A percentile compares a stretch with the other conserved stretches of the same genome.
phyloP scores from a whole-genome alignment of 768 basidiomycete species.

The Rhodotorula kratochvilovae region DNA sequence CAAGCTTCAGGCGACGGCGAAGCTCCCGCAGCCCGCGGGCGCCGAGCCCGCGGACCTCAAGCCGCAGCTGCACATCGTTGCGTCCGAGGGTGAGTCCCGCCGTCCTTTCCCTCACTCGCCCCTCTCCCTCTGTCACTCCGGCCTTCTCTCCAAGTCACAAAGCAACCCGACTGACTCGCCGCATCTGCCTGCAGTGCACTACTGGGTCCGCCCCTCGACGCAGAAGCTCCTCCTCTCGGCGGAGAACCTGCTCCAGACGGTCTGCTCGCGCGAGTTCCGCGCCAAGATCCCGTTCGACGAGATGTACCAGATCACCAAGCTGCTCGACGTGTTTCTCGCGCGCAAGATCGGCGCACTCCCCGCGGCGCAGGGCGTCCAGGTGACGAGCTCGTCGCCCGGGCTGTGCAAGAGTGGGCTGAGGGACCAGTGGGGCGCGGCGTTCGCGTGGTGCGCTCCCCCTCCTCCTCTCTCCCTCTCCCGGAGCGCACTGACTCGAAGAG shows the following conservation, averaged over 20 bases:
- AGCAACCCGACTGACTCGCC: too few relatives aligned
- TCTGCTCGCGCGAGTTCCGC: background rate
- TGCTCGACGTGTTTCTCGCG: background rate
- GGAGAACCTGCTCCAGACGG: background rate
- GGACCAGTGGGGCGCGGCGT: background rate
- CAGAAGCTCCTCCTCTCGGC: background rate
- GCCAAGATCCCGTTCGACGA: background rate
- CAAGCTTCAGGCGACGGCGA: background rate
- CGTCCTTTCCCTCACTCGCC: background rate
- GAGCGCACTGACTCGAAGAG: background rate
- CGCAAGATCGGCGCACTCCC: background rate
- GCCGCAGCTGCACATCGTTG: background rate
- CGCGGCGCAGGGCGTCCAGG: background rate
- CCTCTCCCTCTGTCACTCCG: too few relatives aligned
- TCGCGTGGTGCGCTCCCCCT: background rate
- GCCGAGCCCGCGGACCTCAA: background rate
- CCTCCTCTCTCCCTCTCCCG: background rate
- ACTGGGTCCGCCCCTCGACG: background rate
- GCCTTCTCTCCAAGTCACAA: too few relatives aligned
- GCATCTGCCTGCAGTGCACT: too few relatives aligned
- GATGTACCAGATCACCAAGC: constrained; percentile 1
- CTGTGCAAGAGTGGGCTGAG: background rate
- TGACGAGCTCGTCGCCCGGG: background rate
- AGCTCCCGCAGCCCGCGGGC: background rate
- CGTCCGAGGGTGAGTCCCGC: background rate